Base-by-base conservation (phyloP, 495 filamentous ascomycete genomes). In the Trichoderma reesei region DNA sequence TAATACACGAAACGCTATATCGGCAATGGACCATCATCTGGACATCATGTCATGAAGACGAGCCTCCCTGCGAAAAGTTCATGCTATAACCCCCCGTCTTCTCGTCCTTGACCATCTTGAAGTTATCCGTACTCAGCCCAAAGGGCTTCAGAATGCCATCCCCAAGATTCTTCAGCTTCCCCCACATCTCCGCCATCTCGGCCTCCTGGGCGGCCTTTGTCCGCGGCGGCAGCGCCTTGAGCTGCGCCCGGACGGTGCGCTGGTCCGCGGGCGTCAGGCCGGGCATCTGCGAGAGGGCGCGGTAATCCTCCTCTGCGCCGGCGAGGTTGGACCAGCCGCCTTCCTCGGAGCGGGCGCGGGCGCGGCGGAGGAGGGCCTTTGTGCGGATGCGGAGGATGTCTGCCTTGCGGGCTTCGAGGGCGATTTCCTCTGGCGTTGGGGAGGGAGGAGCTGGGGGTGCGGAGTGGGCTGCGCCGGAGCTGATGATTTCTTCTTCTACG, bases 131-230 rank as follows among this genome's bases (percentile, higher is more conserved):
- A 36, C 86, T 92, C 63, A 98, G 75, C 18, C 93, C 93, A 77
- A 97, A 98, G 1, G 93, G 93, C 70, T 89, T 96, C 42, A 98
- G 75, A 48, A 98, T 80, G 1, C 91, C 90, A 75, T 98, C 96
- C 2, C 93, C 93, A 63, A 98, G 79, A 69, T 89, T 86, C 74
- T 96, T 97, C 74, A 98, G 74, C 76, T 97, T 97, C 33, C 86
- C 89, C 90, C 96, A 92, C 90, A 97, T 96, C 74, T 98, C 93
- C 7, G 80, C 85, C 82, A 92, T 91, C 75, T 98, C 94, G 69
- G 80, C 86, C 69, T 94, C 86, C 73, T 88, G 86, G 3, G 92
- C 92, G 41, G 81, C 80, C 54, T 91, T 88, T 46, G 91, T 84
- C 66, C 79, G 80, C 31, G 78, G 75, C 3, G 89, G 88, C 13